phyloP scores from a whole-genome alignment of 78 protist genomes.

The Tieghemostelium lacteum region DNA sequence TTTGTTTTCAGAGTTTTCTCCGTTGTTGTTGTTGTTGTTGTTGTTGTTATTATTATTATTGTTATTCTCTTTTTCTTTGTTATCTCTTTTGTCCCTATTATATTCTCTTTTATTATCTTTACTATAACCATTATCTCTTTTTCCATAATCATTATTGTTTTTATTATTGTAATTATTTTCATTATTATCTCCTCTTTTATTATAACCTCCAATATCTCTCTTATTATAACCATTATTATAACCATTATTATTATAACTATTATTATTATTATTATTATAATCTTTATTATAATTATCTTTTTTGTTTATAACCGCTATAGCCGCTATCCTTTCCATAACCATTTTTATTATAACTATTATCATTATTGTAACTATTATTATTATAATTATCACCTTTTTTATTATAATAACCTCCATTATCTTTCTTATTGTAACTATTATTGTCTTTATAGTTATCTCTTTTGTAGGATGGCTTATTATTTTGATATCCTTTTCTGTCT shows the following conservation, averaged over 20 bases:
- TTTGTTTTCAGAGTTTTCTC: background rate
- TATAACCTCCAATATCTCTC: background rate
- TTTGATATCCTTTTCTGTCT: background rate
- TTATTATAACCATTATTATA: background rate
- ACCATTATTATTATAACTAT: conserved; percentile 3
- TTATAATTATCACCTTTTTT: background rate
- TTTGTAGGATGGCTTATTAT: background rate
- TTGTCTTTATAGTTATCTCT: conserved; percentile 17
- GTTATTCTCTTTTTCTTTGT: background rate
- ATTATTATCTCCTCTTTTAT: background rate
- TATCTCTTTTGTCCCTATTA: background rate
- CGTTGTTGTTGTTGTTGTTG: background rate
- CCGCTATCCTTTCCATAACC: background rate
- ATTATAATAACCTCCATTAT: background rate
- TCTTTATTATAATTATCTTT: background rate
- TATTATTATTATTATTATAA: background rate
- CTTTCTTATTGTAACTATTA: background rate
- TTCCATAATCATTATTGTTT: background rate
- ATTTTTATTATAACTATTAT: background rate
- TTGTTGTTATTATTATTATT: too few relatives aligned
- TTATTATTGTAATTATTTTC: background rate
- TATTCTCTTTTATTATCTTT: background rate
- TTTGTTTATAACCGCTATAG: background rate
- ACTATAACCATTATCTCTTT: background rate
- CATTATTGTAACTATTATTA: too few relatives aligned